These are phyloP conservation scores for Dichotomopilus funicola DNA, from an alignment of 2,329 filamentous ascomycete genomes.

Conservation along the genomic window DNA sequence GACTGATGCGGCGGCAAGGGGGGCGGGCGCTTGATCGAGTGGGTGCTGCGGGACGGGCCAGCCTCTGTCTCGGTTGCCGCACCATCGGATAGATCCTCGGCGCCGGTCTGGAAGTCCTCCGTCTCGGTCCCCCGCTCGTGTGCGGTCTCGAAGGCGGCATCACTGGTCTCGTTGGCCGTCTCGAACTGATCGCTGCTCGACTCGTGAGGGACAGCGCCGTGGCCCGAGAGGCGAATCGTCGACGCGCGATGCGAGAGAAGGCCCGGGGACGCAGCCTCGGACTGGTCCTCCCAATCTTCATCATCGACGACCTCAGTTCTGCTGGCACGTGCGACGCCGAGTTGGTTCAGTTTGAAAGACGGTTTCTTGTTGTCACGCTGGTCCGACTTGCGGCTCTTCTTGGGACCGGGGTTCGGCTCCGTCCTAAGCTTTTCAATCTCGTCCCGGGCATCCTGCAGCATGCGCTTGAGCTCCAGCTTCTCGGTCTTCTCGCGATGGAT, in stretches of 20 bases:
- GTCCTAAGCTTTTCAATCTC: slow-evolving; percentile 71
- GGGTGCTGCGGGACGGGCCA: slow-evolving; percentile 41
- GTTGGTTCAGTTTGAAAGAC: slow-evolving; percentile 47
- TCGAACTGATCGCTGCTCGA: slow-evolving; percentile 50
- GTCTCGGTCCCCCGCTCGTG: slow-evolving; percentile 83
- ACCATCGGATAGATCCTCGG: slow-evolving; percentile 69
- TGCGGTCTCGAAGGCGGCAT: slow-evolving; percentile 58
- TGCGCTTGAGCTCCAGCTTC: slow-evolving; percentile 89
- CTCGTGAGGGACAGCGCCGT: slow-evolving; percentile 26
- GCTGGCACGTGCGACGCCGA: slow-evolving; percentile 68
- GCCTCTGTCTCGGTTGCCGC: slow-evolving; percentile 74
- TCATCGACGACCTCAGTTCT: slow-evolving; percentile 75
- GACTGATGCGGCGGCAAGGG: slow-evolving; percentile 39
- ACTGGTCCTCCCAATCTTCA: slow-evolving; percentile 83
- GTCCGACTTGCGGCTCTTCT: slow-evolving; percentile 56
- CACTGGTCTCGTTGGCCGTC: slow-evolving; percentile 70
- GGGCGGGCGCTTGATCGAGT: slow-evolving; percentile 37
- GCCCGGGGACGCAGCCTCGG: slow-evolving; percentile 51
- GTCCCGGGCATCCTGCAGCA: slow-evolving; percentile 91
- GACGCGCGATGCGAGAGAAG: slow-evolving; percentile 28
- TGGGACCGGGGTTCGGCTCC: slow-evolving; percentile 45
- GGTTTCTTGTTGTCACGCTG: slow-evolving; percentile 73
- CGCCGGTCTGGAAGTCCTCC: slow-evolving; percentile 91
- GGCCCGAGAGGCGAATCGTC: slow-evolving; percentile 25
- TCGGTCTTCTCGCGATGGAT: slow-evolving; percentile 98